Base-by-base conservation (phyloP, 2,329 filamentous ascomycete species). In the Thielaviopsis ethacetica region DNA sequence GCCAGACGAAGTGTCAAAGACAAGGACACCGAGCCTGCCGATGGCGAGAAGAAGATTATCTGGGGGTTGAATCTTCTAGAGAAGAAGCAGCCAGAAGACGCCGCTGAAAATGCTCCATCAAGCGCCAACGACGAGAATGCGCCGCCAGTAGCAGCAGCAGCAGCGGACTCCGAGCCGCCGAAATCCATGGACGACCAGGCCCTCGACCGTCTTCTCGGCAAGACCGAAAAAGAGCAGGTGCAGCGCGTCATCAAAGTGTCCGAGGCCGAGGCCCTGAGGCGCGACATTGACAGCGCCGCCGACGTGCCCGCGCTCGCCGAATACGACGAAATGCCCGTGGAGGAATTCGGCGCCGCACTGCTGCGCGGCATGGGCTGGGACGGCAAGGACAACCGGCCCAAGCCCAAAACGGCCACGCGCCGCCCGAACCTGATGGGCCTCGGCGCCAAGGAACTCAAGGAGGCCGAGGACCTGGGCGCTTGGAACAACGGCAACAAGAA, bases 341-440 rank as follows among this genome's bases (percentile, higher is more conserved):
- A 96, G 65, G 90, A 96, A 65, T 98, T 97, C 64, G 93, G 93
- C 7, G 86, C 90, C 19, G 90, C 91, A 0, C 76, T 97, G 63
- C 77, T 98, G 41, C 83, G 91, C 34, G 90, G 91, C 10, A 96
- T 97, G 87, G 93, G 93, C 9, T 96, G 91, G 91, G 90, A 96
- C 75, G 85, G 72, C 70, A 79, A 82, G 58, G 74, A 77, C 62
- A 72, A 75, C 53, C 77, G 76, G 1, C 70, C 74, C 2, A 76
- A 71, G 53, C 69, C 72, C 5, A 86, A 86, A 64, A 76, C 83
- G 41, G 84, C 81, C 62, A 84, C 86, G 67, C 78, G 83, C 56
- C 81, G 91, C 55, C 85, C 89, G 17, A 89, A 89, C 61, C 78
- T 94, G 59, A 75, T 97, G 10, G 93, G 93, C 0, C 84, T 97